phyloP scores from a whole-genome alignment of 2,329 filamentous ascomycete species.

The Ophiostoma ulmi region DNA sequence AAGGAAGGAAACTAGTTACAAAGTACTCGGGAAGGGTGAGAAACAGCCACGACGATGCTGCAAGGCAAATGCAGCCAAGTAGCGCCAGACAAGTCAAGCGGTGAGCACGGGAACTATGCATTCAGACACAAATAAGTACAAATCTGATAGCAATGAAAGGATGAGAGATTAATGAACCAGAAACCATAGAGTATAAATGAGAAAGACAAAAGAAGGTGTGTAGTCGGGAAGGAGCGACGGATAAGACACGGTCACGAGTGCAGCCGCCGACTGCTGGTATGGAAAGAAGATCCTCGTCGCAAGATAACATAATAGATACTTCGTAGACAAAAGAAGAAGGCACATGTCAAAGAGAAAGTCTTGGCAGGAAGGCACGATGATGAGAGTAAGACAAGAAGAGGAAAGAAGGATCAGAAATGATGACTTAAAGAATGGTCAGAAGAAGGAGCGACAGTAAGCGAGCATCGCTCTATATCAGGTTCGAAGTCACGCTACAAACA shows the following conservation, averaged over 20 bases:
- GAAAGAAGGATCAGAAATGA: not conserved
- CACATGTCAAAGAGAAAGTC: not conserved
- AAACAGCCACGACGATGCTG: conserved; percentile 6
- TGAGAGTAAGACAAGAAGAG: not conserved
- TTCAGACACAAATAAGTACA: not conserved
- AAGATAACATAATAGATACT: not conserved
- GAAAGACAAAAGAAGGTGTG: not conserved
- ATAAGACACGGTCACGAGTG: conserved; percentile 7
- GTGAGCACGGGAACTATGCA: not conserved
- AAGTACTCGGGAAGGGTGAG: conserved; percentile 10
- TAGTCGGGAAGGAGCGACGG: not conserved
- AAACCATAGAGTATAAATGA: not conserved
- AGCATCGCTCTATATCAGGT: not conserved
- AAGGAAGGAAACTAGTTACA: not conserved
- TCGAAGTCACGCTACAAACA: not conserved
- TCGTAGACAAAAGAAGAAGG: not conserved
- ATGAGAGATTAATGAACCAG: not conserved
- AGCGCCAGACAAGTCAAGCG: not conserved
- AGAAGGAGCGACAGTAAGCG: not conserved
- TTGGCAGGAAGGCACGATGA: not conserved
- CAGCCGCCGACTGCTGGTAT: not conserved
- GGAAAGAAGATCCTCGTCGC: not conserved
- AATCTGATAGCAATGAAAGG: not conserved
- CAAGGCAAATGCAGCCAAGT: conserved; percentile 11
- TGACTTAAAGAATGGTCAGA: too few relatives aligned